phyloP scores from a whole-genome alignment of 2,329 filamentous ascomycete genomes.

The Colletotrichum sp. region DNA sequence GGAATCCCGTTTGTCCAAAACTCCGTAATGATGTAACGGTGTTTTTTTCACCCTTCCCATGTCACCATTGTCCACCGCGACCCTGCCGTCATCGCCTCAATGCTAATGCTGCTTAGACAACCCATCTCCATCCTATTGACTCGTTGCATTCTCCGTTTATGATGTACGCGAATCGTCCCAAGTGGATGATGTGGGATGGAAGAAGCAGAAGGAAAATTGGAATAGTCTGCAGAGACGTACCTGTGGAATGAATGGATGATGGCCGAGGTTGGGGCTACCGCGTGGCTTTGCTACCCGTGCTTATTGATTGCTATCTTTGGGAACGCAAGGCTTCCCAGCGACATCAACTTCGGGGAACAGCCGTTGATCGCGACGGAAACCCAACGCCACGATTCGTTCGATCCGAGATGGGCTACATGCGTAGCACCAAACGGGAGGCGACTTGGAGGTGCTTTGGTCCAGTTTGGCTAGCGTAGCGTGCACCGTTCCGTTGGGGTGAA shows the following conservation, averaged over 20 bases:
- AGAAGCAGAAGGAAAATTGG: neutral
- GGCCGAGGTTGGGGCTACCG: neutral
- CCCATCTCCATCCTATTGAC: neutral
- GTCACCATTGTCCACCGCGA: neutral
- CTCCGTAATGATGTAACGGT: slow-evolving; percentile 6
- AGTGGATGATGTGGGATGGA: neutral
- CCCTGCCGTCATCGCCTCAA: neutral
- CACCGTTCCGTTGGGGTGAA: neutral
- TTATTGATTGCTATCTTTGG: neutral
- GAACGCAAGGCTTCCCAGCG: neutral
- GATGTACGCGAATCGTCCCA: neutral
- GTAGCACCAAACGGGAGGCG: neutral
- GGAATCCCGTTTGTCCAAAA: neutral
- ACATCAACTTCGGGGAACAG: neutral
- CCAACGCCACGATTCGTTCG: neutral
- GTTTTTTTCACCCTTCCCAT: neutral
- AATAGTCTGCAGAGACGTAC: neutral
- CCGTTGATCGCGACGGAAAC: neutral
- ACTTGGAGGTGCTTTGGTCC: neutral
- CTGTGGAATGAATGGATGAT: neutral
- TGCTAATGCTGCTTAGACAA: neutral
- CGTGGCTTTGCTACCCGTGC: neutral
- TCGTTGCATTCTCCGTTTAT: neutral
- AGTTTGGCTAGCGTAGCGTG: neutral
- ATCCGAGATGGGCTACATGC: neutral